Evolutionary conservation across 164 flowering plant species (phyloP).

Genomic region (Platanus orientalis): DNA sequence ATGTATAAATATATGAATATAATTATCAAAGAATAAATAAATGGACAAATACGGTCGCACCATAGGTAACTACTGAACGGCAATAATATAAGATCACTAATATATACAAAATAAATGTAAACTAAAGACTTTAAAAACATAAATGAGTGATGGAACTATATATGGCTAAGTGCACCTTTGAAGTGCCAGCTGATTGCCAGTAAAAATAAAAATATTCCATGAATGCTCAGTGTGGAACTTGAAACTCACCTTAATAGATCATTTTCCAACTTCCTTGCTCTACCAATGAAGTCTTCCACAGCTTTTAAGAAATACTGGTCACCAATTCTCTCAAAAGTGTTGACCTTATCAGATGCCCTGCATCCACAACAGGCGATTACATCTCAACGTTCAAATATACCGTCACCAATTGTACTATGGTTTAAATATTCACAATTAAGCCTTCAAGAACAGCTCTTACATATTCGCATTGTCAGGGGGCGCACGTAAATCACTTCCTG

Average conservation of each 20-base stretch:
- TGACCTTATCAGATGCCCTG: slow-evolving; percentile 44
- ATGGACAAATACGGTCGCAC: too few relatives aligned
- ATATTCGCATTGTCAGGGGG: slow-evolving; percentile 12
- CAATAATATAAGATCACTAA: too few relatives aligned
- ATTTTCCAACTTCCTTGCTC: slow-evolving; percentile 54
- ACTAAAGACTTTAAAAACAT: neutral
- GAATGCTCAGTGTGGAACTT: neutral
- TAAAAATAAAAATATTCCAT: neutral
- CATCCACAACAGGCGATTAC: neutral
- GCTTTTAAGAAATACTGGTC: slow-evolving; percentile 36
- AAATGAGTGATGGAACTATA: neutral
- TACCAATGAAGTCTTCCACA: slow-evolving; percentile 42
- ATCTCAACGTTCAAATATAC: neutral
- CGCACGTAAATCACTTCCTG: slow-evolving; percentile 16
- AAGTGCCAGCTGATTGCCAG: neutral
- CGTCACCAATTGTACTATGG: neutral
- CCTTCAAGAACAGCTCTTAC: slow-evolving; percentile 28
- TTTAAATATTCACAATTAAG: neutral
- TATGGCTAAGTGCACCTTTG: neutral
- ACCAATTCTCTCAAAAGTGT: slow-evolving; percentile 29
- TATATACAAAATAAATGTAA: too few relatives aligned
- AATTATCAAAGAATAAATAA: too few relatives aligned
- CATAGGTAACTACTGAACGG: too few relatives aligned
- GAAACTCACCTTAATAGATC: slow-evolving; percentile 51
- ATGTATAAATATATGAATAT: too few relatives aligned